Evolutionary conservation across 305 asterid genomes (phyloP).

Genomic region (Ajuga reptans): DNA sequence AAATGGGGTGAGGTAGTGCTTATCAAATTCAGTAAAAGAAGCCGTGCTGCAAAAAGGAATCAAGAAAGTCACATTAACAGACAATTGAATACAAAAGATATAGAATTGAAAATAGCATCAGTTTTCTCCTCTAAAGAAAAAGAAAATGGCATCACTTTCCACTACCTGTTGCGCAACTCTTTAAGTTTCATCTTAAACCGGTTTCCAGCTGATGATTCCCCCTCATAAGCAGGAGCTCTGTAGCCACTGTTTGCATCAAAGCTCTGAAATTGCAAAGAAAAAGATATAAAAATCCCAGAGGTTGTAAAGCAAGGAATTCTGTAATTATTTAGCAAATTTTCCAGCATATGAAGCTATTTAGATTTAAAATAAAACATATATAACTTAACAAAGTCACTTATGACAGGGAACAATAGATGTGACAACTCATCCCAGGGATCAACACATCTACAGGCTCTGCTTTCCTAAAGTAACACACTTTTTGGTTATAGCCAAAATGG

Average conservation of each 20-base stretch:
- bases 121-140: too few relatives aligned
- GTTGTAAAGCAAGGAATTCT: neutral
- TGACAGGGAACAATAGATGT: neutral
- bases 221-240: constrained; percentile 66
- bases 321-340: constrained; percentile 1
- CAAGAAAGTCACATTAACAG: constrained; percentile 18
- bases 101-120: constrained; percentile 1
- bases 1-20: constrained; percentile 95
- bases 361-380: neutral
- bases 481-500: neutral
- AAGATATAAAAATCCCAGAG: neutral
- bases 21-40: constrained; percentile 80
- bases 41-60: constrained; percentile 58
- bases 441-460: neutral
- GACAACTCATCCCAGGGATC: neutral
- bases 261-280: constrained; percentile 41
- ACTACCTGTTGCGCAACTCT: constrained; percentile 73
- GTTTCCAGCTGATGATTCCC: constrained; percentile 74
- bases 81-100: neutral
- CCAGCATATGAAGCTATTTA: constrained; percentile 2
- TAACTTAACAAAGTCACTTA: neutral
- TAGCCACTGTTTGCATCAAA: constrained; percentile 65
- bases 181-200: constrained; percentile 88
- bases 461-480: neutral
- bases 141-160: neutral